Evolutionary conservation across 306 rosid genomes (phyloP).

Genomic region (Hippophae rhamnoides): DNA sequence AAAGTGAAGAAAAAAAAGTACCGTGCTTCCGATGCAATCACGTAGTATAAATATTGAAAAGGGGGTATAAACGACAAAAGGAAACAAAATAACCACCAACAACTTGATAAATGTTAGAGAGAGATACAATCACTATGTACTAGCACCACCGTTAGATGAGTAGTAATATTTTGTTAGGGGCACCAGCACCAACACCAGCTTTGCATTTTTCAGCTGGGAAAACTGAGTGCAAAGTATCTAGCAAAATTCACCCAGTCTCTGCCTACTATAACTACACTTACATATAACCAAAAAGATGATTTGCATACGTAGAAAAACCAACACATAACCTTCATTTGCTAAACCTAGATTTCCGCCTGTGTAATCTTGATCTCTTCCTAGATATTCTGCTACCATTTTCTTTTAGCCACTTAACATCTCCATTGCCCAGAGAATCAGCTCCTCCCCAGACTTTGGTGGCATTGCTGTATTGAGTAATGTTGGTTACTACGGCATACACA

Average conservation of each 20-base stretch:
- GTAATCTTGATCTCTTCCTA: constrained; percentile 64
- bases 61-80: neutral
- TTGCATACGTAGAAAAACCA: constrained; percentile 38
- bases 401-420: constrained; percentile 40
- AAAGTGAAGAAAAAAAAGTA: neutral
- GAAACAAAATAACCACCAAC: neutral
- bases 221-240: constrained; percentile 57
- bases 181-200: neutral
- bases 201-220: constrained; percentile 10
- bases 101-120: neutral
- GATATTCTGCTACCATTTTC: constrained; percentile 43
- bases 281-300: constrained; percentile 16
- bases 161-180: neutral
- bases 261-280: constrained; percentile 12
- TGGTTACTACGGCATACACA: constrained; percentile 67
- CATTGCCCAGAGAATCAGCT: constrained; percentile 41
- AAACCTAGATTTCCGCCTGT: constrained; percentile 40
- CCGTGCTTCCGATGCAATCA: neutral
- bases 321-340: constrained; percentile 19
- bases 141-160: neutral
- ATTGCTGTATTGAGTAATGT: constrained; percentile 44
- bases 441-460: constrained; percentile 21
- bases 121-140: neutral
- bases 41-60: neutral
- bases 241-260: constrained; percentile 88